Evolutionary conservation across 1,284 basidiomycete species (phyloP), one percentile per base, ranked within the genome.

Genomic region (Trichosporon coremiiforme): DNA sequence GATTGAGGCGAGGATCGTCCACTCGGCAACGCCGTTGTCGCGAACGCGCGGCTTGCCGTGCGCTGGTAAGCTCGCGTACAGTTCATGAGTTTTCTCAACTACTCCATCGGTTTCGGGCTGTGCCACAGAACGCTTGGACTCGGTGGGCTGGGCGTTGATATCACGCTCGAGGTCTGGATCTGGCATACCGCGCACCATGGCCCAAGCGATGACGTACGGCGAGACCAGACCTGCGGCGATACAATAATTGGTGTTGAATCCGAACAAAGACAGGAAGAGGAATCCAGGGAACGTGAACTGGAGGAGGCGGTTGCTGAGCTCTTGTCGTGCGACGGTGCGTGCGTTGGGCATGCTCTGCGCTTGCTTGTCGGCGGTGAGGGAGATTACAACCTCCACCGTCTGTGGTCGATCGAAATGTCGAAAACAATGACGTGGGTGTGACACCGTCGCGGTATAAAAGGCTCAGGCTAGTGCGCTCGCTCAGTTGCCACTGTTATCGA

Each of bases 1-100:
- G 62, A 84, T 78, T 13, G 77, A 77, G 7, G 84, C 80, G 47
- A 85, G 77, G 47, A 85, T 80, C 1, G 84, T 85, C 85, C 85
- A 85, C 73, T 84, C 82, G 4, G 68, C 73, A 0, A 78, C 68
- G 8, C 80, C 81, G 73, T 84, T 84, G n/a, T 77, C 70, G 6
- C 84, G 75, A 2, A 74, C 71, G 0, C 64, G 65, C 0, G 84
- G 84, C 70, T 84, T 84, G 57, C 80, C 80, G 53, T 80, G 79
- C 1, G 70, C 35, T 2, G 82, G 82, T 0, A 85, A 75, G 0
- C 74, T 22, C 1, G 75, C 69, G 66, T 84, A 84, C 1, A 70
- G 66, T 1, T 50, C 64, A 2, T 68, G 67, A 3, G 69, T 41
- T 2, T 67, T 62, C 0, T 29, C 4, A 2, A 66, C 73, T 17